Evolutionary conservation across 2,329 filamentous ascomycete species (phyloP).

Genomic region (Akanthomyces lecanii): DNA sequence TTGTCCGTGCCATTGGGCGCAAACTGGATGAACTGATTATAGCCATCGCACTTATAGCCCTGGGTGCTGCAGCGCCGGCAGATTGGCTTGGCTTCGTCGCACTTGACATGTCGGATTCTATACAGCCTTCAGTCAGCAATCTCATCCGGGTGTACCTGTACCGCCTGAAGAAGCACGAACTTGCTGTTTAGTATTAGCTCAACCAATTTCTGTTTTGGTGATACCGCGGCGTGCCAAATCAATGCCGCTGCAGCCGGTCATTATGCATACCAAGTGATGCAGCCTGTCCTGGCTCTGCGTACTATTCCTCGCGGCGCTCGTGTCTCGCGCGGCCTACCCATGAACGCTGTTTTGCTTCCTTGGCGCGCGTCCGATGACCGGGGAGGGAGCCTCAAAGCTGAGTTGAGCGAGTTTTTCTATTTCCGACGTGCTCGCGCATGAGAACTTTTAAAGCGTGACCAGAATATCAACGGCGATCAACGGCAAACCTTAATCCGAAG

Average conservation of each 20-base stretch:
- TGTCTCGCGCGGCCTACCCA: background rate
- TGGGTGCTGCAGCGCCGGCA: conserved; percentile 18
- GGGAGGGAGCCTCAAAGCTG: background rate
- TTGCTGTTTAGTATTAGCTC: background rate
- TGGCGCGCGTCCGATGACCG: background rate
- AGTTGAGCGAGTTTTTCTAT: background rate
- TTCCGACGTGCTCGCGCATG: too few relatives aligned
- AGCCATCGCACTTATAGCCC: conserved; percentile 20
- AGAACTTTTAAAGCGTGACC: too few relatives aligned
- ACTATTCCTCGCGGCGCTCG: conserved; percentile 7
- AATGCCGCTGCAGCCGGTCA: background rate
- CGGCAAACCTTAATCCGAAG: background rate
- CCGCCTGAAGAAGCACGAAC: background rate
- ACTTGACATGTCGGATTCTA: conserved; percentile 22
- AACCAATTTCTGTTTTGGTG: too few relatives aligned
- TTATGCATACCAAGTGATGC: conserved; percentile 20
- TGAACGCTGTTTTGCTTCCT: background rate
- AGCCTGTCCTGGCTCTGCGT: conserved; percentile 19
- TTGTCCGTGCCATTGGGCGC: background rate
- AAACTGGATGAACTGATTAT: background rate
- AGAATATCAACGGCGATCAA: too few relatives aligned
- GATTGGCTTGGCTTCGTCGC: conserved; percentile 18
- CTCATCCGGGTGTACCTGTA: background rate
- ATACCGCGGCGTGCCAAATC: too few relatives aligned
- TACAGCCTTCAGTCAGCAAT: background rate